Conservation (phyloP, 176 grass and related monocot species). For the Poa pratensis region DNA sequence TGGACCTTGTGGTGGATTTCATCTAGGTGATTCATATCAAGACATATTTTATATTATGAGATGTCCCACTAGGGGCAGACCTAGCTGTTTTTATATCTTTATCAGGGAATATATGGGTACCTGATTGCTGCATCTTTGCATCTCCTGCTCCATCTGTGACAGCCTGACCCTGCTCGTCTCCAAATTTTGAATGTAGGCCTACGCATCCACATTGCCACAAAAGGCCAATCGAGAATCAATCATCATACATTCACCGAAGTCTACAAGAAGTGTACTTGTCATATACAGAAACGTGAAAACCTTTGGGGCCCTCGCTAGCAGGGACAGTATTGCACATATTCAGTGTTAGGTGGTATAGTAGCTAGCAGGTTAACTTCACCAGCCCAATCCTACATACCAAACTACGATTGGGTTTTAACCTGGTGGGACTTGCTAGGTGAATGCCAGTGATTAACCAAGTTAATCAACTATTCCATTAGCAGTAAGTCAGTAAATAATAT, state of each 20-base stretch:
- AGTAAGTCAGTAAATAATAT: background rate
- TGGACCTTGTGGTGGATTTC: background rate
- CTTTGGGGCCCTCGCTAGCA: background rate
- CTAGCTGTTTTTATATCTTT: background rate
- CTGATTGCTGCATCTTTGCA: constrained; percentile 56
- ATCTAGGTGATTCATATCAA: background rate
- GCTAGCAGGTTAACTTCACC: constrained; percentile 28
- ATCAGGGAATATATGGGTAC: constrained; percentile 8
- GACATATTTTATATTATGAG: background rate
- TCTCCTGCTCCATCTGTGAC: constrained; percentile 61
- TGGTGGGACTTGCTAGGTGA: background rate
- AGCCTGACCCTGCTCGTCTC: constrained; percentile 72
- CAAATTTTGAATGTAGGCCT: constrained; percentile 78
- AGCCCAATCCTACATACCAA: background rate
- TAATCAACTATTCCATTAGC: background rate
- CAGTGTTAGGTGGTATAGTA: constrained; percentile 15
- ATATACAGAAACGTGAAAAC: constrained; percentile 18
- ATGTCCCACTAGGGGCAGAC: background rate
- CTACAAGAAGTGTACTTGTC: constrained; percentile 27
- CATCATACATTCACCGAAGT: constrained; percentile 4
- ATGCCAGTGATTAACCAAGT: background rate
- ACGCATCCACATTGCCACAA: background rate
- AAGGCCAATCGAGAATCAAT: background rate
- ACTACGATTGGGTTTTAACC: background rate
- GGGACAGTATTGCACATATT: background rate